Evolutionary conservation across 805 yeast genomes (phyloP), one percentile per base, ranked within the genome.

Genomic region (Candida chilensis): DNA sequence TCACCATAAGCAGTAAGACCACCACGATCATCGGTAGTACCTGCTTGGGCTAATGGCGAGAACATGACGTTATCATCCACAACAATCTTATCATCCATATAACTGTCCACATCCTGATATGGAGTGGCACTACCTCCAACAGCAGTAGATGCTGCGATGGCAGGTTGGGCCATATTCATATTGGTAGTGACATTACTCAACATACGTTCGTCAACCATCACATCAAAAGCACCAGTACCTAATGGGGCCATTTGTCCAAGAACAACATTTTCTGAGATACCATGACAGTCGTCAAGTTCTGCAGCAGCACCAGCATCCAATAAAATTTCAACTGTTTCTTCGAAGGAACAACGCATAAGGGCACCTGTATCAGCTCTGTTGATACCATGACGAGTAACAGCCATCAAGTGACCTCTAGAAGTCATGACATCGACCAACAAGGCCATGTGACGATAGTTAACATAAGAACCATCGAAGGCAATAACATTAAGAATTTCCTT

Each of bases 381-480:
- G 60, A 92, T 90, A 73, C 99, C 99, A 53, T 92, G 98, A 73
- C 99, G 94, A 27, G 97, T 90, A 48, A 92, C 88, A 24, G 99
- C 97, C 84, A 94, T 90, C 57, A 92, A 69, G 52, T 90, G 95
- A 49, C 99, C 99, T 51, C 95, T 80, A 24, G 95, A 84, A 2
- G 99, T 92, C 99, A 92, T 92, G 22, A 88, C 94, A 65, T 92
- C 99, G 35, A 92, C 97, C 47, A 92, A 70, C 46, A 92, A 66
- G 4, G 99, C 96, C 92, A 92, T 81, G 50, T 92, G 99, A 63
- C 99, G 80, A 63, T 92, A 92, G 60, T 92, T 92, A 38, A 92
- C 99, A 49, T 92, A 92, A 22, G 98, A 88, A 83, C 98, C 99
- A 71, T 92, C 99, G 48, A 94, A 92, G 3, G 97, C 96, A 71